Evolutionary conservation across 2,329 filamentous ascomycete genomes (phyloP), one percentile per base, ranked within the genome.

Genomic region (Pestalotiopsis sp.): DNA sequence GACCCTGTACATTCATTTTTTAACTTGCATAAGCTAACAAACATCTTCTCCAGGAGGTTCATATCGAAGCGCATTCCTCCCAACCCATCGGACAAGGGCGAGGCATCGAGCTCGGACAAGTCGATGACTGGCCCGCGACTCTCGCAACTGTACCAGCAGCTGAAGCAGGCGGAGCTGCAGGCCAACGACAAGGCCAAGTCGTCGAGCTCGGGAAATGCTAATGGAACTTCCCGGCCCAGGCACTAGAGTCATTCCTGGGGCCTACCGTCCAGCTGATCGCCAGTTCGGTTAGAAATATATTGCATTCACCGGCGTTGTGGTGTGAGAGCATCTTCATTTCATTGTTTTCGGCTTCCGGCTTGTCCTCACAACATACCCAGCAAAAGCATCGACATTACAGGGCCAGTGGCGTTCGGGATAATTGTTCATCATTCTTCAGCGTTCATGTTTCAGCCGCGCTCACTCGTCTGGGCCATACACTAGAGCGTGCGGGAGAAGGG

Each of bases 21-120:
- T n/a, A 67, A 36, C 31, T 36, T 36, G 31, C 38, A 45, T 71
- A 58, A 70, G 69, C 70, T 74, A 70, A 76, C 66, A 38, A 9
- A 2, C 4, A 52, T 62, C 7, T n/a, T 52, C 17, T 52, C 20
- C 38, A 79, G 77, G 77, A 72, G 76, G 70, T 79, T 79, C 64
- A 77, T 79, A 67, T 79, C 77, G 14, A 77, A 78, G 73, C 73
- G 77, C 70, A 78, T 79, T 57, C 77, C 77, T n/a, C 71, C 76
- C 31, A 73, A 70, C 52, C 74, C 74, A n/a, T 73, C 72, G 60
- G 75, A 74, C 36, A 74, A 74, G 4, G 68, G 65, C 23, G 73
- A 74, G 41, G 41, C 41, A 25, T 59, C 57, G 23, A 66, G 67
- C 58, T 68, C 73, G 25, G 73, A 75, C 20, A 75, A 77, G 65